Conservation (phyloP, 2,329 filamentous ascomycete species). For the Paraphoma sp. region DNA sequence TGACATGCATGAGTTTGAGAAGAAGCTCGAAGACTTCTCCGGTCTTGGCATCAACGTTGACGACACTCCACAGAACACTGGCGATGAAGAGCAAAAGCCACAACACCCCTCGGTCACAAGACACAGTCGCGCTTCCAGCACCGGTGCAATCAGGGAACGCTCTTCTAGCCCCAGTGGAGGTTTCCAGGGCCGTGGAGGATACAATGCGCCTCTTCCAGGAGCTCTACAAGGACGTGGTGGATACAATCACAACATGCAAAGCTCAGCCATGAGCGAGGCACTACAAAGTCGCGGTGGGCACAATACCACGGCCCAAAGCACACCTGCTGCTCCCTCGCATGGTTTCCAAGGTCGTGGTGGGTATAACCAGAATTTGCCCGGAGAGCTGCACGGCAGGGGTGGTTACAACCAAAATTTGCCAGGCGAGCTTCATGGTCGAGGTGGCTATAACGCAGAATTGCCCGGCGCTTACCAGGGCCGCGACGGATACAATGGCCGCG, state of each 20-base stretch:
- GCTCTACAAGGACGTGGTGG: constrained; percentile 40
- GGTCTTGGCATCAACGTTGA: constrained; percentile 45
- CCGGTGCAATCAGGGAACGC: constrained; percentile 34
- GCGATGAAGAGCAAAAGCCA: constrained; percentile 39
- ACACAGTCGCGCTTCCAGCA: constrained; percentile 40
- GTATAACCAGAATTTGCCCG: constrained; percentile 36
- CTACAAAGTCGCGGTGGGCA: constrained; percentile 25
- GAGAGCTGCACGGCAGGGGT: constrained; percentile 37
- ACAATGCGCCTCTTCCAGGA: constrained; percentile 38
- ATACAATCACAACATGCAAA: constrained; percentile 30
- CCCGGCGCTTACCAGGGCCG: constrained; percentile 42
- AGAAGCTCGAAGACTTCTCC: constrained; percentile 34
- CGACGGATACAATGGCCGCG: constrained; percentile 45
- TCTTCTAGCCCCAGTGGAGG: constrained; percentile 40
- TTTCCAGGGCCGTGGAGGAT: constrained; percentile 40
- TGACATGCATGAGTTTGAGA: constrained; percentile 36
- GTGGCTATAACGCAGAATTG: constrained; percentile 39
- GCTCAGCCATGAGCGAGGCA: constrained; percentile 26
- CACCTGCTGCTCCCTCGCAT: constrained; percentile 21
- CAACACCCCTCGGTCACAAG: constrained; percentile 33
- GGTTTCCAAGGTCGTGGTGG: constrained; percentile 38
- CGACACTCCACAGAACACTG: constrained; percentile 35
- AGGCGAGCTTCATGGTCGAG: constrained; percentile 40
- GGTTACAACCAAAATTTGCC: constrained; percentile 41
- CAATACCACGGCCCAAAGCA: constrained; percentile 17